These are phyloP conservation scores for Gossypium raimondii DNA, from an alignment of 345 rosid species.

Conservation along the genomic window DNA sequence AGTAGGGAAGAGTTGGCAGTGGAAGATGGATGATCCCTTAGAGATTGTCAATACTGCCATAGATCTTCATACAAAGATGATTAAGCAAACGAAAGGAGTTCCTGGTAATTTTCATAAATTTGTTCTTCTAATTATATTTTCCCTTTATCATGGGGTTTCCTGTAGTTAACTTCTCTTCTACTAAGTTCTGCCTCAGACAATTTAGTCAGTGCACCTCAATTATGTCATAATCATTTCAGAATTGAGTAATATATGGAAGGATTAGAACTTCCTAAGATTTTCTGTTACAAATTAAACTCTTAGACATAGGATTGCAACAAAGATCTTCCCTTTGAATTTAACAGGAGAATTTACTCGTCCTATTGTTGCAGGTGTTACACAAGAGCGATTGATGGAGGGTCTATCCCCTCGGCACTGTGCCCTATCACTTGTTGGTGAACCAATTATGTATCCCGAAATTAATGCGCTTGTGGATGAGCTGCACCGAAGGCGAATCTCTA, in stretches of 20 bases:
- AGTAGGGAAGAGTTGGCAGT: conserved; percentile 97
- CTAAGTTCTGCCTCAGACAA: not conserved
- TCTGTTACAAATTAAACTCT: not conserved
- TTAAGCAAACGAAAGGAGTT: conserved; percentile 97
- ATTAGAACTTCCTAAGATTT: not conserved
- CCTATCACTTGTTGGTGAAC: conserved; percentile 95
- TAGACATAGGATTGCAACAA: not conserved
- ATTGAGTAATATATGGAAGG: not conserved
- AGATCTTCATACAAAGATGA: conserved; percentile 86
- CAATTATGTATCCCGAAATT: conserved; percentile 96
- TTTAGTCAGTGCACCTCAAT: not conserved
- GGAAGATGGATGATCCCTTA: conserved; percentile 97
- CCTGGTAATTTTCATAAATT: conserved; percentile 57
- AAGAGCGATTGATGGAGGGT: conserved; percentile 80
- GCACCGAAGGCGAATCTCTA: conserved; percentile 75
- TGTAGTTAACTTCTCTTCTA: not conserved
- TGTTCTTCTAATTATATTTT: not conserved
- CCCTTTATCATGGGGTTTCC: not conserved
- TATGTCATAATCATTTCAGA: not conserved
- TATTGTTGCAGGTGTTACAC: conserved; percentile 64
- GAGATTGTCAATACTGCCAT: conserved; percentile 81
- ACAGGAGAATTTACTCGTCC: conserved; percentile 8
- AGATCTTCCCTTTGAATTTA: conserved; percentile 11
- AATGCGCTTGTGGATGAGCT: conserved; percentile 88
- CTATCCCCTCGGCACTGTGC: conserved; percentile 95